phyloP scores from a whole-genome alignment of 2,329 filamentous ascomycete genomes.

The Clathrospora elynae region DNA sequence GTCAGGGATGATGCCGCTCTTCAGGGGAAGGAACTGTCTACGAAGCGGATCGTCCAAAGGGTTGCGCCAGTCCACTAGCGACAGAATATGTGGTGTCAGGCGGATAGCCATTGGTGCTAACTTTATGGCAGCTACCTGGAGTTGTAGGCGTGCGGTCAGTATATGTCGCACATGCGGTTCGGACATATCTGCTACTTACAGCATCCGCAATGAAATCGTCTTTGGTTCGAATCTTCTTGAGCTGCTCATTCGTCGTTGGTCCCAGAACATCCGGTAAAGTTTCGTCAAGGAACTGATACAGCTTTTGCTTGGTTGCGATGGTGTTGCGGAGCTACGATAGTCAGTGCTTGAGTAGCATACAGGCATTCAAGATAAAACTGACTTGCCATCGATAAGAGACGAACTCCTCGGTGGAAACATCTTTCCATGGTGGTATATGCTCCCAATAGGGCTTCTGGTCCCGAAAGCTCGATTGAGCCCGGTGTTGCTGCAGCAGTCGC shows the following conservation, averaged over 20 bases:
- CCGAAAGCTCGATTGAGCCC: conserved; percentile 17
- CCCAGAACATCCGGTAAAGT: conserved; percentile 60
- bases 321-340: conserved; percentile 55
- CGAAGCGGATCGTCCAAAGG: conserved; percentile 65
- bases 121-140: conserved; percentile 54
- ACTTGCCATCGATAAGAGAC: conserved; percentile 62
- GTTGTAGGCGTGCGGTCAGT: too few species aligned
- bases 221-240: conserved; percentile 52
- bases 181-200: not conserved
- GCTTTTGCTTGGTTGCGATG: conserved; percentile 55
- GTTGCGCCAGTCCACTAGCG: conserved; percentile 63
- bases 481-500: conserved; percentile 6
- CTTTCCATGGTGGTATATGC: conserved; percentile 56
- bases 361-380: conserved; percentile 32
- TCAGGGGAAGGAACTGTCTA: conserved; percentile 64
- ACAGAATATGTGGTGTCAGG: conserved; percentile 65
- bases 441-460: conserved; percentile 55
- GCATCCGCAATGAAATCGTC: conserved; percentile 63
- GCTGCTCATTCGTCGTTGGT: conserved; percentile 29
- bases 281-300: conserved; percentile 57
- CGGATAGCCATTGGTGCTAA: conserved; percentile 65
- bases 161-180: too few species aligned
- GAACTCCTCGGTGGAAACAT: conserved; percentile 57
- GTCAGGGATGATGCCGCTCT: conserved; percentile 59
- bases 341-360: not conserved